These are phyloP conservation scores for Phytophthora litchii DNA, from an alignment of 352 stramenopile species.

Conservation along the genomic window DNA sequence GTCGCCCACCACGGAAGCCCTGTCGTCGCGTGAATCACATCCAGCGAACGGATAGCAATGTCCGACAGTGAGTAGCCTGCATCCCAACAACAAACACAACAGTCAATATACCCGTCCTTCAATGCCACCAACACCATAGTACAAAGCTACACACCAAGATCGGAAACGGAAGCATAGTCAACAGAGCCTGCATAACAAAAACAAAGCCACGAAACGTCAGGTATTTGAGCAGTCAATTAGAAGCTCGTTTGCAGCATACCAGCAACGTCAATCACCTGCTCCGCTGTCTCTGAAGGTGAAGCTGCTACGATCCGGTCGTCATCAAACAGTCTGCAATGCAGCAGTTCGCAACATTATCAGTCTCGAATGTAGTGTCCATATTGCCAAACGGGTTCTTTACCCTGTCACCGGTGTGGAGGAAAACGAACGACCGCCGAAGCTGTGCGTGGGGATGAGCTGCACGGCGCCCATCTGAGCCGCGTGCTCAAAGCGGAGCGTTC, in stretches of 20 bases:
- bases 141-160: slow-evolving; percentile 45
- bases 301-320: slow-evolving; percentile 54
- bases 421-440: slow-evolving; percentile 60
- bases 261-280: slow-evolving; percentile 54
- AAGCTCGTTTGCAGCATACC: slow-evolving; percentile 12
- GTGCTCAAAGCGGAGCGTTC: slow-evolving; percentile 44
- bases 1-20: slow-evolving; percentile 90
- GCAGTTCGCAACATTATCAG: slow-evolving; percentile 1
- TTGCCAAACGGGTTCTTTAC: slow-evolving; percentile 32
- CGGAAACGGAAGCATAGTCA: slow-evolving; percentile 59
- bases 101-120: slow-evolving; percentile 6
- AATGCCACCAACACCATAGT: neutral
- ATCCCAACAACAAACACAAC: neutral
- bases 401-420: slow-evolving; percentile 56
- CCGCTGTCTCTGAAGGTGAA: slow-evolving; percentile 48
- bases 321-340: slow-evolving; percentile 35
- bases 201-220: slow-evolving; percentile 12
- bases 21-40: slow-evolving; percentile 77
- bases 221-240: no score
- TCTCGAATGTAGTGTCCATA: neutral
- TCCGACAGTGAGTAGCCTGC: slow-evolving; percentile 71
- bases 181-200: slow-evolving; percentile 38
- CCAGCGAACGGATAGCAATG: slow-evolving; percentile 74
- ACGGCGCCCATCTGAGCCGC: slow-evolving; percentile 46
- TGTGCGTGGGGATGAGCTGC: slow-evolving; percentile 53